Base-by-base conservation (phyloP, 306 rosid genomes). In the Clitoria ternatea region DNA sequence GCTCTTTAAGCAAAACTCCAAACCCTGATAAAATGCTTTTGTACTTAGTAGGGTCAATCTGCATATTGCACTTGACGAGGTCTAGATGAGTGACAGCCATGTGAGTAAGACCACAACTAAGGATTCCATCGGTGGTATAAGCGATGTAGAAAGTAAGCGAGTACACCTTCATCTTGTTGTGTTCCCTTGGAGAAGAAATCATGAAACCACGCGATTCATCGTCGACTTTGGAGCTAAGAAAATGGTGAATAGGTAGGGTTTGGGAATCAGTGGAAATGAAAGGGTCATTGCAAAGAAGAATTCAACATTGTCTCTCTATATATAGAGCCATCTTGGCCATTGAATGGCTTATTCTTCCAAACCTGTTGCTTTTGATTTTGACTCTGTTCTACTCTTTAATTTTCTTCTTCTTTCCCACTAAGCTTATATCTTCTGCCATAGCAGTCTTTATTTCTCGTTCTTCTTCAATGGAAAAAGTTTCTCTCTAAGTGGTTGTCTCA, bases 21-120 rank as follows among this genome's bases (percentile, higher is more conserved):
- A 95, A 95, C 6, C 97, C 99, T 63, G 96, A 91, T 40, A 96
- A 7, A 62, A 95, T 91, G 74, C 87, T 82, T 69, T 83, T 89
- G 90, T 95, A 91, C 85, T 91, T 95, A 20, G 87, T 39, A 36
- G 96, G 97, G 80, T 89, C 96, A 81, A 95, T 91, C 99, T 91
- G 99, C 96, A 95, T 95, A 77, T 95, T 95, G 73, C 99, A 95
- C 81, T 91, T 95, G 86, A 95, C 96, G 4, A 95, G 83, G 65
- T 95, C 99, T 69, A 91, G 99, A 77, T 97, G 99, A 78, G 99
- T 91, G 78, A 89, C 96, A 26, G 93, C 35, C 96, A 23, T 95
- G 87, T 91, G 99, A 78, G 97, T 89, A 80, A 87, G 97, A 11
- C 99, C 97, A 19, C 97, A 95, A 77, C 96, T 75, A 20, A 95